Conservation (phyloP, 257 asterid species). For the Solanum tarijense region DNA sequence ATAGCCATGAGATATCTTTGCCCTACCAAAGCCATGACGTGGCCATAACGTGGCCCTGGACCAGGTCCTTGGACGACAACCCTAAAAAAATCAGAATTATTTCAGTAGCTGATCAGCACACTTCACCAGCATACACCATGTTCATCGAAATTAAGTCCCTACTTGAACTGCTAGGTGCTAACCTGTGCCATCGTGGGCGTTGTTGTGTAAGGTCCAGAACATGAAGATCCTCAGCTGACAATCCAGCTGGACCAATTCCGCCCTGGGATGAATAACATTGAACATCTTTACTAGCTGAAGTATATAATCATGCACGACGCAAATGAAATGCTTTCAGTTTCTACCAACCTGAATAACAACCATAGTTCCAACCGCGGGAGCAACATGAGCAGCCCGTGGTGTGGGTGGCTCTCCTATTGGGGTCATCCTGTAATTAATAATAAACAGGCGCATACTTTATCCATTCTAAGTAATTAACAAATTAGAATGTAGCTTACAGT, state of each 20-base stretch:
- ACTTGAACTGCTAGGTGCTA: constrained; percentile 4
- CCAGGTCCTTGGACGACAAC: constrained; percentile 99
- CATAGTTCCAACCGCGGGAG: constrained; percentile 99
- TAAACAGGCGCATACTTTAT: background rate
- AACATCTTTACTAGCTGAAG: background rate
- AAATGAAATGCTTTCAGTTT: background rate
- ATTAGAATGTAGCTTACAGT: background rate
- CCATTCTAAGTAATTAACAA: constrained; percentile 5
- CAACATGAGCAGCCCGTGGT: constrained; percentile 99
- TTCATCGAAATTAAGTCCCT: background rate
- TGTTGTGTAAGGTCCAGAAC: constrained; percentile 94
- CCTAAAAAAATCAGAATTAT: constrained; percentile 26
- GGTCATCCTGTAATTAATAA: constrained; percentile 45
- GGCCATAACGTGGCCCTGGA: constrained; percentile 99
- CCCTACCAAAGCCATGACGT: constrained; percentile 99
- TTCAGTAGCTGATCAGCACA: background rate
- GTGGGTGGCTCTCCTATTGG: constrained; percentile 99
- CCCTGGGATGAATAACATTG: constrained; percentile 47
- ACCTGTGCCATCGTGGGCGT: constrained; percentile 98
- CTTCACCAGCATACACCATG: constrained; percentile 1
- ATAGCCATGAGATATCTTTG: constrained; percentile 99
- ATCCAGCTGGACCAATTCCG: constrained; percentile 99
- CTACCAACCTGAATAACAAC: constrained; percentile 91
- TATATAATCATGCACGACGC: background rate
- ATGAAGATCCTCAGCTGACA: constrained; percentile 98